A percentile compares a stretch with the other conserved stretches of the same genome.
These are phyloP conservation scores for Vitis cinerea DNA, from an alignment of 164 flowering plant genomes.

Conservation along the genomic window DNA sequence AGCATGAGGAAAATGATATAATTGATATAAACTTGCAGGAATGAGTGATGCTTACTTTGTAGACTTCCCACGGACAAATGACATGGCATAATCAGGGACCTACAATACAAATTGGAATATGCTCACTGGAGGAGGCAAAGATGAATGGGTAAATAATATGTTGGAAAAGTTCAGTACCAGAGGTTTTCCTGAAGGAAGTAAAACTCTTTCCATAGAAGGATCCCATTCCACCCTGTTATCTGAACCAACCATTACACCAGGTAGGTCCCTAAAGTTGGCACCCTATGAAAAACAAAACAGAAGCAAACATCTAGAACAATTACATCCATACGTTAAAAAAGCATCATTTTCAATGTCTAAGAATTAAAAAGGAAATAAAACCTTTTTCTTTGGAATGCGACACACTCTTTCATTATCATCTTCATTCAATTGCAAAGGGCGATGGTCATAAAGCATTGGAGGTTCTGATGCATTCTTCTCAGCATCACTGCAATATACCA, in stretches of 20 bases:
- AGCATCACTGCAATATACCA: constrained; percentile 13
- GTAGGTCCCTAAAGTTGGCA: constrained; percentile 74
- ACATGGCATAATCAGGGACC: constrained; percentile 90
- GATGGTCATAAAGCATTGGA: constrained; percentile 58
- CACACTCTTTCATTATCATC: constrained; percentile 78
- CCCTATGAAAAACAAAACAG: constrained; percentile 37
- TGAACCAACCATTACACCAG: constrained; percentile 56
- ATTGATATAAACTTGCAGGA: neutral
- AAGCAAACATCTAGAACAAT: neutral
- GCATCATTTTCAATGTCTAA: neutral
- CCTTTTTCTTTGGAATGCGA: constrained; percentile 73
- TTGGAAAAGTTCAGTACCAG: constrained; percentile 40
- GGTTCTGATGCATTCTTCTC: neutral
- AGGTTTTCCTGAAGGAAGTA: constrained; percentile 59
- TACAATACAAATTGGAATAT: constrained; percentile 12
- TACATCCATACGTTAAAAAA: neutral
- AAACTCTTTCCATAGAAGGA: constrained; percentile 36
- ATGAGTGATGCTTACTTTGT: constrained; percentile 47
- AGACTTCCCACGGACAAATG: constrained; percentile 57
- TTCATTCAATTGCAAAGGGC: constrained; percentile 47
- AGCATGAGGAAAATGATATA: neutral
- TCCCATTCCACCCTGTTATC: constrained; percentile 66
- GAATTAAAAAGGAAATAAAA: neutral
- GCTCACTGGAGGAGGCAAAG: neutral
- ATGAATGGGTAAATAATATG: neutral